Evolutionary conservation across 768 basidiomycete species (phyloP).

Genomic region (Trametes elegans): DNA sequence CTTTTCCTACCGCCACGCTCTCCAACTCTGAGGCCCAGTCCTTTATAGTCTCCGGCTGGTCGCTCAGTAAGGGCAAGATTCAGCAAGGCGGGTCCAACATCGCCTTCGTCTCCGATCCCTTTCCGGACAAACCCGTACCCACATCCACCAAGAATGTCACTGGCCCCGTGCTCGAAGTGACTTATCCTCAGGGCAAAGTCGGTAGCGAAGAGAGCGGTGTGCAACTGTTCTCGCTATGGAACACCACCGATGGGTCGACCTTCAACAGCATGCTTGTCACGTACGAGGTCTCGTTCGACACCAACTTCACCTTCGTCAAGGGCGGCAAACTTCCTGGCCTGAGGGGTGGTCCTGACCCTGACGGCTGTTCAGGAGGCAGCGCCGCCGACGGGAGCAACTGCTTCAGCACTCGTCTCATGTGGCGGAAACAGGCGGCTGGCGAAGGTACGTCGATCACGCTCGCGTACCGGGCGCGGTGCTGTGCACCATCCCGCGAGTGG

Average conservation of each 20-base stretch:
- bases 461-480: neutral
- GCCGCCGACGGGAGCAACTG: constrained; percentile 63
- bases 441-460: constrained; percentile 59
- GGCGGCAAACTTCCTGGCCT: constrained; percentile 78
- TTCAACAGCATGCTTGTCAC: constrained; percentile 69
- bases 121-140: constrained; percentile 47
- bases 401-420: constrained; percentile 77
- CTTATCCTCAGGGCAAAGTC: constrained; percentile 61
- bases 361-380: constrained; percentile 70
- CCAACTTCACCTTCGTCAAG: constrained; percentile 68
- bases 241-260: constrained; percentile 50
- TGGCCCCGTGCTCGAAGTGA: constrained; percentile 50
- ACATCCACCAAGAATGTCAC: constrained; percentile 16
- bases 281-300: constrained; percentile 74
- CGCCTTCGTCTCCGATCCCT: constrained; percentile 66
- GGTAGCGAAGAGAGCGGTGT: constrained; percentile 59
- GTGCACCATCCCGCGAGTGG: neutral
- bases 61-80: constrained; percentile 56
- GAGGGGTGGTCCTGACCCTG: constrained; percentile 60
- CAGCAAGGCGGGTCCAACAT: constrained; percentile 56
- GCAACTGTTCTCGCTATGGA: constrained; percentile 70
- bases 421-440: constrained; percentile 60
- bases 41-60: constrained; percentile 57
- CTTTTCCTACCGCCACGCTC: constrained; percentile 64
- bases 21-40: constrained; percentile 46